Percentiles rank a stretch among this genome's conserved stretches.
phyloP scores from a whole-genome alignment of 768 basidiomycete genomes.

The Mycena metata region DNA sequence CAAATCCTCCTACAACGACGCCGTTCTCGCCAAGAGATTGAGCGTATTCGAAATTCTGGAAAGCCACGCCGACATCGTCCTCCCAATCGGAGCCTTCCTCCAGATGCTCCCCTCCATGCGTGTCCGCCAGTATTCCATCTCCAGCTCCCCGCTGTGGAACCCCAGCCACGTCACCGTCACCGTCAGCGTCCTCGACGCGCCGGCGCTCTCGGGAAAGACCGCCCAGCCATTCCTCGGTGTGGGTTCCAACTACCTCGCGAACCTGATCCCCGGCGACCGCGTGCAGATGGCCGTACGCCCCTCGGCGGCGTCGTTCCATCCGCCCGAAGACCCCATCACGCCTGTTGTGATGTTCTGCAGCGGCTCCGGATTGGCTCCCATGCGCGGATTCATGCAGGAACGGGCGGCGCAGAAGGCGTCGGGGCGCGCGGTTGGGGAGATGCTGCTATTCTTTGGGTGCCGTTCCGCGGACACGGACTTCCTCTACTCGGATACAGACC shows the following conservation, averaged over 20 bases:
- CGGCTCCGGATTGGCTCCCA: slow-evolving; percentile 62
- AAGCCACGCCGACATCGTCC: slow-evolving; percentile 49
- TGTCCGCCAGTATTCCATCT: slow-evolving; percentile 65
- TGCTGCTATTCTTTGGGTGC: slow-evolving; percentile 65
- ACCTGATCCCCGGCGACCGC: slow-evolving; percentile 53
- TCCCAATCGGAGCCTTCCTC: slow-evolving; percentile 55
- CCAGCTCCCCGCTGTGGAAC: slow-evolving; percentile 62
- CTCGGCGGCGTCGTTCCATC: slow-evolving; percentile 57
- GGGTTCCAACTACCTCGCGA: slow-evolving; percentile 61
- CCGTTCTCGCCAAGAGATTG: slow-evolving; percentile 52
- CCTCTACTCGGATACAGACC: slow-evolving; percentile 57
- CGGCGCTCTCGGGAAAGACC: slow-evolving; percentile 49
- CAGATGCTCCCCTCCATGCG: slow-evolving; percentile 61
- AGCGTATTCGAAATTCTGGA: slow-evolving; percentile 61
- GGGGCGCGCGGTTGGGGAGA: slow-evolving; percentile 56
- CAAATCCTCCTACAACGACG: slow-evolving; percentile 46
- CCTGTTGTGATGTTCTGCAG: slow-evolving; percentile 62
- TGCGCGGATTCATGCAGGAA: slow-evolving; percentile 66
- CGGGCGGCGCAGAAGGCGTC: slow-evolving; percentile 59
- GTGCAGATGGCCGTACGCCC: slow-evolving; percentile 59
- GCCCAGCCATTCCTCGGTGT: slow-evolving; percentile 57
- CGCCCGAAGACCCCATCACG: slow-evolving; percentile 50
- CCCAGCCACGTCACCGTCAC: slow-evolving; percentile 59
- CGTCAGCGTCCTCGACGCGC: slow-evolving; percentile 57
- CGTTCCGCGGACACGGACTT: slow-evolving; percentile 55